These are phyloP conservation scores for Colletotrichum lini DNA, from an alignment of 2,329 filamentous ascomycete genomes.

Conservation along the genomic window DNA sequence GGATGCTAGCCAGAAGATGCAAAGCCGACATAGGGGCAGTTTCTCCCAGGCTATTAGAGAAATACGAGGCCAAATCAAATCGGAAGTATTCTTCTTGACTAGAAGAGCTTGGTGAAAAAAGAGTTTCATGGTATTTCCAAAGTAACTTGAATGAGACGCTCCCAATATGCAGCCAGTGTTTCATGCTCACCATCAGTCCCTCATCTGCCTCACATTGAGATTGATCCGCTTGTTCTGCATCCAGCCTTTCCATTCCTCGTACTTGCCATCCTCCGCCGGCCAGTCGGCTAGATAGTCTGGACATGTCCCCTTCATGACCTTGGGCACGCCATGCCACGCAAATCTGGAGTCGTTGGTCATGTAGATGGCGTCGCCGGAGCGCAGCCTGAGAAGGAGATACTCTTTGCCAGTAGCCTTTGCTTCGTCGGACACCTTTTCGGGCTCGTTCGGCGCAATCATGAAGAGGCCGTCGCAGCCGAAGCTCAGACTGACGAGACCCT, in stretches of 20 bases:
- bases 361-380: conserved; percentile 90
- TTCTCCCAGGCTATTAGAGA: too few species aligned
- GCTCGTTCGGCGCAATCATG: conserved; percentile 77
- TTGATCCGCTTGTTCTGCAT: conserved; percentile 91
- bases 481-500: conserved; percentile 86
- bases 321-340: conserved; percentile 96
- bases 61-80: neutral
- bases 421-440: conserved; percentile 45
- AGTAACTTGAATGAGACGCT: neutral
- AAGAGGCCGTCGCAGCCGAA: conserved; percentile 94
- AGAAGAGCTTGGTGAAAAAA: neutral
- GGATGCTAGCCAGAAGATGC: neutral
- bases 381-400: conserved; percentile 75
- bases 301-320: conserved; percentile 84
- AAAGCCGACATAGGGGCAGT: neutral
- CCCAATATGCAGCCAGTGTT: neutral
- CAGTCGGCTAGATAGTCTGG: conserved; percentile 81
- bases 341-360: conserved; percentile 88
- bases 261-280: conserved; percentile 73
- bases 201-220: conserved; percentile 93
- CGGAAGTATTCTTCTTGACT: too few species aligned
- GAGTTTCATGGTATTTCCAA: conserved; percentile 5
- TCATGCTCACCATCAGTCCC: conserved; percentile 55
- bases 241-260: conserved; percentile 85
- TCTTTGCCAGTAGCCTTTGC: conserved; percentile 54